Conservation (phyloP, 1,284 basidiomycete genomes). For the Tilletia walkeri region DNA sequence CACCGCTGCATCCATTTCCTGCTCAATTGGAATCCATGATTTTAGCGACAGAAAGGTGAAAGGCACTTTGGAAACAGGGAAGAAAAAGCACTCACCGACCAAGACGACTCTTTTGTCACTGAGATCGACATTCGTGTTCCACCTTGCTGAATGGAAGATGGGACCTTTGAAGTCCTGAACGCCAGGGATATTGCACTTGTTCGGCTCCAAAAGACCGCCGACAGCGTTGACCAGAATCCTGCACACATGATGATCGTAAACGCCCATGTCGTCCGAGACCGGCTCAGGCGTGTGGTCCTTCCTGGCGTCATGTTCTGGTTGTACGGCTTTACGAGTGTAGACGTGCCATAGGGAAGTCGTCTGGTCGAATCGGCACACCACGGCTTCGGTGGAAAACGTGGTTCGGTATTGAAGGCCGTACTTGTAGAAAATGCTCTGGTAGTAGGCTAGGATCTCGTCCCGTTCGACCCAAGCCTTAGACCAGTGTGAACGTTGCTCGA, state of each 20-base stretch:
- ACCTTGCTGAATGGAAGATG: slow-evolving; percentile 54
- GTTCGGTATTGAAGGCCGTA: slow-evolving; percentile 39
- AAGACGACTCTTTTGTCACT: slow-evolving; percentile 54
- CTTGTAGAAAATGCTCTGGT: slow-evolving; percentile 41
- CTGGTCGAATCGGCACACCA: slow-evolving; percentile 41
- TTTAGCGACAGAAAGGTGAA: neutral
- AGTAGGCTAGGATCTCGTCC: slow-evolving; percentile 45
- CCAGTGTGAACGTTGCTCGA: slow-evolving; percentile 51
- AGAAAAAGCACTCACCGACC: slow-evolving; percentile 48
- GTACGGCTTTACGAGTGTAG: slow-evolving; percentile 20
- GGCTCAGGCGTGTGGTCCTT: neutral
- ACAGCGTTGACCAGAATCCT: slow-evolving; percentile 47
- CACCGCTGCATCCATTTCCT: slow-evolving; percentile 36
- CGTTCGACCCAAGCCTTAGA: slow-evolving; percentile 29
- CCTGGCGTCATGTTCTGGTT: neutral
- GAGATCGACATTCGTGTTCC: slow-evolving; percentile 52
- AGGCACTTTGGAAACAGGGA: too few relatives aligned
- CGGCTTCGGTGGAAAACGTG: slow-evolving; percentile 38
- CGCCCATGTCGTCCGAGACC: neutral
- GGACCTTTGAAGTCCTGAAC: slow-evolving; percentile 43
- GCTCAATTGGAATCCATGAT: neutral
- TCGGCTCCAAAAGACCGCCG: slow-evolving; percentile 48
- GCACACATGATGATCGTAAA: slow-evolving; percentile 40
- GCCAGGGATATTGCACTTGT: slow-evolving; percentile 44
- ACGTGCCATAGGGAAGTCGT: slow-evolving; percentile 51